A percentile compares a stretch with the other conserved stretches of the same genome.
Evolutionary conservation across 345 rosid species (phyloP).

Genomic region (Eucalyptus tenuipes): DNA sequence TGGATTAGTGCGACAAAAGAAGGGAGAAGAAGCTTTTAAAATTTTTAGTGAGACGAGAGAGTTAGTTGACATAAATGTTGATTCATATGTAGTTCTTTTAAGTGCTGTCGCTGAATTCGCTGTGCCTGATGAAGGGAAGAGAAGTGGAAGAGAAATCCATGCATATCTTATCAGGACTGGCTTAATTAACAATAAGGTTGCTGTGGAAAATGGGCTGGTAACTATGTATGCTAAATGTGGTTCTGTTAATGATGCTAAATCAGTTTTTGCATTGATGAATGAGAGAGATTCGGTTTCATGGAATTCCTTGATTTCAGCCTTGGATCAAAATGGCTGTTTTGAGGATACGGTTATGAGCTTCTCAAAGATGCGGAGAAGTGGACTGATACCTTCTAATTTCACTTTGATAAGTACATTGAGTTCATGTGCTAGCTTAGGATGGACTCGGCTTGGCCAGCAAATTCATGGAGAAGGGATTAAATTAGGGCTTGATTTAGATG

Average conservation of each 20-base stretch:
- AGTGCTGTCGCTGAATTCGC: conserved; percentile 65
- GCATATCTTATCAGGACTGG: conserved; percentile 51
- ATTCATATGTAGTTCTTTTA: conserved; percentile 56
- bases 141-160: conserved; percentile 80
- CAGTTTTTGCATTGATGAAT: conserved; percentile 43
- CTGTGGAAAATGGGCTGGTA: conserved; percentile 71
- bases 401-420: conserved; percentile 72
- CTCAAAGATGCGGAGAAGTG: conserved; percentile 43
- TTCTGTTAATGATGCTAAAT: conserved; percentile 38
- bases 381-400: conserved; percentile 43
- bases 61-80: conserved; percentile 39
- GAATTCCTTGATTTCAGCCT: conserved; percentile 85
- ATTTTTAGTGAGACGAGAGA: conserved; percentile 44
- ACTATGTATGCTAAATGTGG: conserved; percentile 89
- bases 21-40: conserved; percentile 62
- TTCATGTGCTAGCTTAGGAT: conserved; percentile 77
- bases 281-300: conserved; percentile 78
- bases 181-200: conserved; percentile 26
- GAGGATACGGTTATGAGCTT: conserved; percentile 45
- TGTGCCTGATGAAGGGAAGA: conserved; percentile 36
- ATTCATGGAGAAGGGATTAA: conserved; percentile 59
- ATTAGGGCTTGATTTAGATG: conserved; percentile 62
- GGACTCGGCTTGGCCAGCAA: conserved; percentile 48
- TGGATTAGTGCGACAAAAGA: conserved; percentile 57
- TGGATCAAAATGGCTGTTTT: conserved; percentile 66